These are phyloP conservation scores for Firmiana major DNA, from an alignment of 345 rosid genomes.

Conservation along the genomic window DNA sequence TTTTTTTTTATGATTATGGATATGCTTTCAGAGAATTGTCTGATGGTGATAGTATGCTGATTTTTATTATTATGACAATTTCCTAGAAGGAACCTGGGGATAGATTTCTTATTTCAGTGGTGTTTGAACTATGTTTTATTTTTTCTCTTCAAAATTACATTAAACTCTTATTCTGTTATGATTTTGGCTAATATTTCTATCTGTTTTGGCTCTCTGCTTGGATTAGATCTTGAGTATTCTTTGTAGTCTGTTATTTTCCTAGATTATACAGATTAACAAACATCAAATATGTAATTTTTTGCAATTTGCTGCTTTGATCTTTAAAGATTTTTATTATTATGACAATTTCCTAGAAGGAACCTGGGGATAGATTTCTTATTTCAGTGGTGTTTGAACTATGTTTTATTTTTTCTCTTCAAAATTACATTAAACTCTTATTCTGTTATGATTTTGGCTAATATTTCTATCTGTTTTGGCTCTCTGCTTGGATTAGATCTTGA, in stretches of 20 bases:
- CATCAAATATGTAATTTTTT: neutral
- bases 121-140: neutral
- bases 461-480: neutral
- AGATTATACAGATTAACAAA: neutral
- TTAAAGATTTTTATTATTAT: neutral
- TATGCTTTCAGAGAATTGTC: neutral
- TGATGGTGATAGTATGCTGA: neutral
- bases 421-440: neutral
- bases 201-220: neutral
- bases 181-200: neutral
- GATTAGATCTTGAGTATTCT: neutral
- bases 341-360: neutral
- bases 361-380: neutral
- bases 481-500: neutral
- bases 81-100: neutral
- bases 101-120: neutral
- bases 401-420: neutral
- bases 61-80: neutral
- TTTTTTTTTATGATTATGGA: neutral
- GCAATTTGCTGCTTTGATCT: neutral
- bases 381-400: neutral
- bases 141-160: neutral
- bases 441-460: slow-evolving; percentile 2
- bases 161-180: neutral
- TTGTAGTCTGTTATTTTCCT: neutral